These are phyloP conservation scores for Raffaelea ambrosiae DNA, from an alignment of 2,329 filamentous ascomycete genomes.

Conservation along the genomic window DNA sequence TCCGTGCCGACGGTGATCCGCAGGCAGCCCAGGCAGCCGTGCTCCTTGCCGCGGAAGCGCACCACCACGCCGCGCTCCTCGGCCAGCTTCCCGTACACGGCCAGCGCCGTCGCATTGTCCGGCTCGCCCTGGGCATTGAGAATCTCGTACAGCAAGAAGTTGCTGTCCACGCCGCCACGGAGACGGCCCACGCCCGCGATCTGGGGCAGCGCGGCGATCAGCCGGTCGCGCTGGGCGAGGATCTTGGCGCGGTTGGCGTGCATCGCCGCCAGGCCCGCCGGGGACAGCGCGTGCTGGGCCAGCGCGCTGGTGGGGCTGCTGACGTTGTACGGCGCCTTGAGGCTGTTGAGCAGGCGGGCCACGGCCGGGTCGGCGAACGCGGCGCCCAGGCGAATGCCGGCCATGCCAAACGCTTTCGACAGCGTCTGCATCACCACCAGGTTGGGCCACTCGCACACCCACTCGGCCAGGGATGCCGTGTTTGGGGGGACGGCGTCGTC, in stretches of 20 bases:
- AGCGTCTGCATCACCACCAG: conserved; percentile 96
- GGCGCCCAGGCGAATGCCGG: conserved; percentile 82
- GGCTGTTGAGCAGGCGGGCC: conserved; percentile 72
- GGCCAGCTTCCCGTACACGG: conserved; percentile 76
- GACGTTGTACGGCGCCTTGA: conserved; percentile 97
- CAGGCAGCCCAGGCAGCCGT: conserved; percentile 80
- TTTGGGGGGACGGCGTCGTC: too few relatives aligned
- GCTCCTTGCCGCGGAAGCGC: conserved; percentile 85
- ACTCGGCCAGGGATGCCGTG: conserved; percentile 73
- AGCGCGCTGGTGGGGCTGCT: conserved; percentile 79
- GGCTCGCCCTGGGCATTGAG: conserved; percentile 63
- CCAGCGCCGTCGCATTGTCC: conserved; percentile 68
- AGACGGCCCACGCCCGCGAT: conserved; percentile 74
- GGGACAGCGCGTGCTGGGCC: conserved; percentile 62
- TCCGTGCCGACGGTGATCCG: conserved; percentile 90
- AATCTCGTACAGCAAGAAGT: conserved; percentile 89
- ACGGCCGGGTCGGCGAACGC: conserved; percentile 72
- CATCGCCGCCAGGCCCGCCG: conserved; percentile 66
- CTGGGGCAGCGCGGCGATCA: conserved; percentile 64
- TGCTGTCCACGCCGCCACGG: conserved; percentile 70
- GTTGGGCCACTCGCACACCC: conserved; percentile 88
- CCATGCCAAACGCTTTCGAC: conserved; percentile 89
- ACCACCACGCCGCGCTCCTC: conserved; percentile 86
- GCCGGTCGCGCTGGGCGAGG: conserved; percentile 64
- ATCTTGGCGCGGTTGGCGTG: conserved; percentile 59